These are phyloP conservation scores for Chrysanthemum makinoi DNA, from an alignment of 129 eudicot species.

Conservation along the genomic window DNA sequence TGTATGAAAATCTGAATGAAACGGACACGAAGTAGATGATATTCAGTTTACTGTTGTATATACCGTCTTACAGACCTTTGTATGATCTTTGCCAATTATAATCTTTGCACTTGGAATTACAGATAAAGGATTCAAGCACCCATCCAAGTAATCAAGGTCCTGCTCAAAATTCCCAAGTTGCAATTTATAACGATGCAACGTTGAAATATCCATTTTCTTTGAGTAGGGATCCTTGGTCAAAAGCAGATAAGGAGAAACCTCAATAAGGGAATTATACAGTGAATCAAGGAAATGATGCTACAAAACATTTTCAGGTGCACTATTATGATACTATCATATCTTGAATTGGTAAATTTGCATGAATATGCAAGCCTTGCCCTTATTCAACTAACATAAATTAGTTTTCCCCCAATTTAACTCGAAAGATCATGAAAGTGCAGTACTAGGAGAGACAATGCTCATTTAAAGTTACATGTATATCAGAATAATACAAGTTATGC, in stretches of 20 bases:
- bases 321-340: no score
- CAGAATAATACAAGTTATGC: no score
- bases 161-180: conserved; percentile 66
- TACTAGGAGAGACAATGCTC: no score
- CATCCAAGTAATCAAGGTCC: conserved; percentile 65
- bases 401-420: no score
- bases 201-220: conserved; percentile 46
- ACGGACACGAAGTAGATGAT: no score
- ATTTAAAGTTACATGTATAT: no score
- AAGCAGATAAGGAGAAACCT: conserved; percentile 66
- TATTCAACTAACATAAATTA: no score
- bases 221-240: conserved; percentile 60
- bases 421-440: neutral
- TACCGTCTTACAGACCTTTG: neutral
- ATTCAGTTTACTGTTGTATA: neutral
- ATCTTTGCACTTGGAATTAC: no score
- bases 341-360: no score
- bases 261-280: conserved; percentile 73
- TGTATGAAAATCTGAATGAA: no score
- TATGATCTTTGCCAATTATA: neutral
- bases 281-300: conserved; percentile 60
- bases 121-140: conserved; percentile 42
- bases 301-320: conserved; percentile 35
- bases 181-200: conserved; percentile 50
- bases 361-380: no score